Percentiles rank a stretch among this genome's conserved stretches.
Evolutionary conservation across 495 filamentous ascomycete species (phyloP).

Genomic region (Aspergillus saccharolyticus): DNA sequence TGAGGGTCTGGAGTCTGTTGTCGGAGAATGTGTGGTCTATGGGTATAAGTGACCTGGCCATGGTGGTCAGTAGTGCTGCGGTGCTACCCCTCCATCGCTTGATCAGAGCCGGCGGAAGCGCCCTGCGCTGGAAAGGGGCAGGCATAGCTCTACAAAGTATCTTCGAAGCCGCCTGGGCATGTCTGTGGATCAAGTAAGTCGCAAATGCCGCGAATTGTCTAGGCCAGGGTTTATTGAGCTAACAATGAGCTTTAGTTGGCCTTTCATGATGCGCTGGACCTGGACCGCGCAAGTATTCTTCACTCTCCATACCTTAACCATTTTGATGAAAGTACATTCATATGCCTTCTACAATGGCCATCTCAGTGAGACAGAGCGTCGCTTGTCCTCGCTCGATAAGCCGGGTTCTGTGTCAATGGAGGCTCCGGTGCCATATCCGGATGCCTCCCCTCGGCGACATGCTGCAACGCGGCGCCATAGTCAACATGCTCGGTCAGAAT

Average conservation of each 20-base stretch:
- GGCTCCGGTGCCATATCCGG: conserved; percentile 72
- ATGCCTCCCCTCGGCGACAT: conserved; percentile 40
- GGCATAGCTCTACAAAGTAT: conserved; percentile 79
- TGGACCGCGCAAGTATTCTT: conserved; percentile 96
- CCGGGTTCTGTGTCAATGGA: conserved; percentile 63
- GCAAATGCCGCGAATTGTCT: neutral
- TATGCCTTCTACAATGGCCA: conserved; percentile 98
- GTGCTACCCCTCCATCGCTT: conserved; percentile 70
- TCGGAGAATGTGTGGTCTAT: conserved; percentile 83
- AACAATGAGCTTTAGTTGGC: conserved; percentile 49
- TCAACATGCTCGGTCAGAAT: conserved; percentile 39
- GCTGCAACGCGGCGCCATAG: conserved; percentile 20
- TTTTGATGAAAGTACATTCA: conserved; percentile 98
- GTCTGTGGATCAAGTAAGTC: conserved; percentile 71
- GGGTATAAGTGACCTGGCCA: conserved; percentile 72
- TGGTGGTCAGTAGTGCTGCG: conserved; percentile 71
- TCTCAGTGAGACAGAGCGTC: conserved; percentile 76
- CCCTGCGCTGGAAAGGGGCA: conserved; percentile 65
- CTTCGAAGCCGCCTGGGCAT: conserved; percentile 74
- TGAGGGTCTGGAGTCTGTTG: conserved; percentile 82
- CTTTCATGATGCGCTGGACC: conserved; percentile 85
- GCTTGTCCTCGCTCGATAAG: conserved; percentile 72
- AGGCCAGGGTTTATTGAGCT: conserved; percentile 11
- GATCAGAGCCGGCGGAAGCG: conserved; percentile 49
- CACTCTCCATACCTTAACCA: conserved; percentile 78